A percentile compares a stretch with the other conserved stretches of the same genome.
phyloP scores from a whole-genome alignment of 306 rosid species.

The Delonix regia region DNA sequence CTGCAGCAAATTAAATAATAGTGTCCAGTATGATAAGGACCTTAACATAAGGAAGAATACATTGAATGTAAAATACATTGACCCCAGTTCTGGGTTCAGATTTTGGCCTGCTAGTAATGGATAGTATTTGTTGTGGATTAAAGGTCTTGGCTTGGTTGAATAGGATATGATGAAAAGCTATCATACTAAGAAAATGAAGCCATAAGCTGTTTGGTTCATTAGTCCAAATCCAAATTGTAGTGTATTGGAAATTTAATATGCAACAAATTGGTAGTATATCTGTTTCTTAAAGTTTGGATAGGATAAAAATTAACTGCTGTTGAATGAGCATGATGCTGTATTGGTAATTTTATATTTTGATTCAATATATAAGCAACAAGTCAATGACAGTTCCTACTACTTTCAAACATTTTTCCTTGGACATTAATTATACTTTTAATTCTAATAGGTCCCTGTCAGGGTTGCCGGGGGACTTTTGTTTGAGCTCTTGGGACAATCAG shows the following conservation, averaged over 20 bases:
- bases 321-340: not conserved
- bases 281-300: not conserved
- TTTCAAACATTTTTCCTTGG: not conserved
- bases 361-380: not conserved
- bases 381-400: not conserved
- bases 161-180: not conserved
- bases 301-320: not conserved
- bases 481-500: constrained; percentile 97
- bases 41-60: not conserved
- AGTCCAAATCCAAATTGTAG: not conserved
- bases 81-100: not conserved
- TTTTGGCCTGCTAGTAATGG: not conserved
- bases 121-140: not conserved
- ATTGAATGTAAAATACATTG: not conserved
- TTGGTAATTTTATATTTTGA: not conserved
- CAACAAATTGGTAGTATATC: not conserved
- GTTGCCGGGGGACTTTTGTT: constrained; percentile 94
- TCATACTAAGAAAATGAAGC: not conserved
- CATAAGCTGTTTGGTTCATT: not conserved
- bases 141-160: not conserved
- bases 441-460: constrained; percentile 84
- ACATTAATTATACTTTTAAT: constrained; percentile 32
- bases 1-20: not conserved
- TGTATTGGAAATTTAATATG: not conserved
- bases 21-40: not conserved